These are phyloP conservation scores for Sordaria brevicollis DNA, from an alignment of 495 filamentous ascomycete species.

Conservation along the genomic window DNA sequence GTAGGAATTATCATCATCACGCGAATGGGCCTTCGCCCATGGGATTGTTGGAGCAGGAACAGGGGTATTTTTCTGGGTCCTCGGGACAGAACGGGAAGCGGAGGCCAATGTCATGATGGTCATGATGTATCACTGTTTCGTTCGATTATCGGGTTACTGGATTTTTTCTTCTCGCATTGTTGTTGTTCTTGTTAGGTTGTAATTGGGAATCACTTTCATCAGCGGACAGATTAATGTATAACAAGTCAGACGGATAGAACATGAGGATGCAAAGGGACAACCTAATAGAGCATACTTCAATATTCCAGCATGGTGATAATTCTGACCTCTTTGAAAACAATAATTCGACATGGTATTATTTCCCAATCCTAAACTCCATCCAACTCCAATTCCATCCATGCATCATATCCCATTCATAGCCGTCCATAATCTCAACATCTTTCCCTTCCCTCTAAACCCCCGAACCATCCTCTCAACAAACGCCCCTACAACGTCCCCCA, in stretches of 20 bases:
- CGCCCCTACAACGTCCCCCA: conserved; percentile 67
- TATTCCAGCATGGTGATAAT: not conserved
- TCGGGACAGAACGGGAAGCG: not conserved
- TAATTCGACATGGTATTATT: not conserved
- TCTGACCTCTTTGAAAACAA: not conserved
- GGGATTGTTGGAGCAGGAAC: not conserved
- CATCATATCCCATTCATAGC: not conserved
- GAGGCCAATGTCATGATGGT: not conserved
- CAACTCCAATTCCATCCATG: not conserved
- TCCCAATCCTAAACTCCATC: not conserved
- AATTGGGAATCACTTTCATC: not conserved
- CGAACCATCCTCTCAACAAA: not conserved
- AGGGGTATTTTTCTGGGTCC: not conserved
- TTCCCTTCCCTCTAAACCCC: not conserved
- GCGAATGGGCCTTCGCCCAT: not conserved
- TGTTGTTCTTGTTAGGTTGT: not conserved
- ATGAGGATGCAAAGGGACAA: not conserved
- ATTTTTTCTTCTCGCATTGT: too few relatives aligned
- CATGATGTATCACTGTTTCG: not conserved
- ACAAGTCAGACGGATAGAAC: not conserved
- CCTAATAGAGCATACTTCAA: not conserved
- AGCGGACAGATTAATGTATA: not conserved
- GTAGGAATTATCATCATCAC: not conserved
- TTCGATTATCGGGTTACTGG: too few relatives aligned
- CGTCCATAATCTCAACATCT: not conserved